Conservation (phyloP, 352 stramenopile species). For the Pythium diclinum region DNA sequence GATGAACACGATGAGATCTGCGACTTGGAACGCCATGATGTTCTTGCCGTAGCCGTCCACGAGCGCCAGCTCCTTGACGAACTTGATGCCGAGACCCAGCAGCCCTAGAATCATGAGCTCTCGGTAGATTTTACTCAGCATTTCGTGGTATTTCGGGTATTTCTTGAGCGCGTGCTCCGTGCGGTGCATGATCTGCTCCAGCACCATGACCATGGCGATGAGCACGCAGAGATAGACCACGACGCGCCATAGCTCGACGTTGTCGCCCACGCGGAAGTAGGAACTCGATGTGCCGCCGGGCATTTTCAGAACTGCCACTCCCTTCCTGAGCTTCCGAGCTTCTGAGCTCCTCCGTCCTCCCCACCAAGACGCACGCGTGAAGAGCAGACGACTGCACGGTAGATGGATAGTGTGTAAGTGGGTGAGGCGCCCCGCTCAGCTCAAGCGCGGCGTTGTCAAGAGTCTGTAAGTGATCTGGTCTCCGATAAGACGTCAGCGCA, state of each 20-base stretch:
- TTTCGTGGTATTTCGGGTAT: constrained; percentile 64
- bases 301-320: neutral
- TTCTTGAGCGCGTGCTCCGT: constrained; percentile 44
- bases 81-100: constrained; percentile 36
- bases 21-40: constrained; percentile 34
- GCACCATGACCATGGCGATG: constrained; percentile 43
- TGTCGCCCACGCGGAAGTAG: constrained; percentile 50
- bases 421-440: too few species aligned
- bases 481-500: too few species aligned
- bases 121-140: constrained; percentile 51
- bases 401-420: too few species aligned
- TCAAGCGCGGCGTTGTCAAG: too few species aligned
- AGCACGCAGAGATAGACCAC: constrained; percentile 45
- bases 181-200: constrained; percentile 46
- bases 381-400: too few species aligned
- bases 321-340: too few species aligned
- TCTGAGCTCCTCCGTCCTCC: too few species aligned
- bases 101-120: constrained; percentile 30
- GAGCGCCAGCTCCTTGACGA: constrained; percentile 24
- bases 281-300: constrained; percentile 26
- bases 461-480: too few species aligned
- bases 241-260: constrained; percentile 55
- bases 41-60: constrained; percentile 19
- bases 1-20: constrained; percentile 38
- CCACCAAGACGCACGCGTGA: too few species aligned